Conservation (phyloP, 2,329 filamentous ascomycete genomes). For the Dactylellina parvicollis region DNA sequence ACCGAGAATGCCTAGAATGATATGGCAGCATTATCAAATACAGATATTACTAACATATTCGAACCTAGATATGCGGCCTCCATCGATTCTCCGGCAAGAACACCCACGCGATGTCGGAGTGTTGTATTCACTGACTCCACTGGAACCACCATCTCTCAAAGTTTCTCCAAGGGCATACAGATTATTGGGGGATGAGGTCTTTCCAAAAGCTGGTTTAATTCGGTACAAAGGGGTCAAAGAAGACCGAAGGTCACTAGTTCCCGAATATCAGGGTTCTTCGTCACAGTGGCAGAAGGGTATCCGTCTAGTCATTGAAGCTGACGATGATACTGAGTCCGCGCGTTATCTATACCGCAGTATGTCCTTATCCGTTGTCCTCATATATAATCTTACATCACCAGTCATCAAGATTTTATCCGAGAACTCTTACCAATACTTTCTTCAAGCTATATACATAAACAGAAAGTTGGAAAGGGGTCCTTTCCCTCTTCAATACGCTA, state of each 20-base stretch:
- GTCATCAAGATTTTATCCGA: background rate
- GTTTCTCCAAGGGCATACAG: background rate
- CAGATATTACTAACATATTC: too few relatives aligned
- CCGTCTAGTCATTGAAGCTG: slow-evolving; percentile 21
- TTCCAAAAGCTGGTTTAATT: slow-evolving; percentile 12
- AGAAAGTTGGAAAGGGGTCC: background rate
- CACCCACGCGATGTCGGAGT: too few relatives aligned
- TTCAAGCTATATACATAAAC: slow-evolving; percentile 31
- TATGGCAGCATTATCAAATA: too few relatives aligned
- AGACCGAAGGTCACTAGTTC: background rate
- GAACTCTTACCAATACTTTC: background rate
- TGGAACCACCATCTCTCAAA: background rate
- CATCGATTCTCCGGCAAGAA: too few relatives aligned
- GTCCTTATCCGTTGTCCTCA: background rate
- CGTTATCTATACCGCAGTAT: slow-evolving; percentile 33
- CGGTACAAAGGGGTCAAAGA: background rate
- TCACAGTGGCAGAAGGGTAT: slow-evolving; percentile 16
- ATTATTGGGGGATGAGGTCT: slow-evolving; percentile 8
- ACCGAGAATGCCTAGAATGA: too few relatives aligned
- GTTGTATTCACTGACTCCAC: background rate
- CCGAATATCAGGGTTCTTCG: slow-evolving; percentile 20
- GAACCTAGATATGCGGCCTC: too few relatives aligned
- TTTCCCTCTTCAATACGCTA: slow-evolving; percentile 18
- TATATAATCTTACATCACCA: background rate
- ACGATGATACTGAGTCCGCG: slow-evolving; percentile 33